phyloP scores from a whole-genome alignment of 805 yeast genomes.

The Sungouiozyma intestinalis region DNA sequence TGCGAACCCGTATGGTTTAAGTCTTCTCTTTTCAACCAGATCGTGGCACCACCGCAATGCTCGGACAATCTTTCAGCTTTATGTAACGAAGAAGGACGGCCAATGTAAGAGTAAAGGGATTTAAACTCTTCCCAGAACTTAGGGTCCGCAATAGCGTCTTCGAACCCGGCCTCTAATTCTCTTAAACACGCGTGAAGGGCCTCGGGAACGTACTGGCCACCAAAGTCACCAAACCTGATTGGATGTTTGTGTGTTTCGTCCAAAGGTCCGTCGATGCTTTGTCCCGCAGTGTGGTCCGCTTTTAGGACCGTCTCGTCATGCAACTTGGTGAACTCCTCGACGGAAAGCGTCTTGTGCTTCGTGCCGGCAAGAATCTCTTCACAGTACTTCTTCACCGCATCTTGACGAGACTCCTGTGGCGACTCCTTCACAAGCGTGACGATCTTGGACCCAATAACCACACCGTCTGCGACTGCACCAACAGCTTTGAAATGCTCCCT shows the following conservation, averaged over 20 bases:
- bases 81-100: constrained; percentile 91
- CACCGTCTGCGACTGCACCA: constrained; percentile 82
- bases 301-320: constrained; percentile 18
- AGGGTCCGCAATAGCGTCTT: constrained; percentile 80
- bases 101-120: constrained; percentile 80
- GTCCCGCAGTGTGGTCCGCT: constrained; percentile 12
- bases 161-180: constrained; percentile 83
- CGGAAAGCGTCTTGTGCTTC: constrained; percentile 25
- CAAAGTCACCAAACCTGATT: constrained; percentile 86
- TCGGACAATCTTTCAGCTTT: constrained; percentile 83
- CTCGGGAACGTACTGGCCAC: constrained; percentile 99
- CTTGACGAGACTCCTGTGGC: constrained; percentile 46
- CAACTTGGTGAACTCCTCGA: constrained; percentile 30
- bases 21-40: constrained; percentile 98
- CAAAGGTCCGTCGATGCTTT: constrained; percentile 27
- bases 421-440: constrained; percentile 62
- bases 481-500: constrained; percentile 80
- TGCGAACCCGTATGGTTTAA: constrained; percentile 84
- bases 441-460: constrained; percentile 87
- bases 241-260: constrained; percentile 57
- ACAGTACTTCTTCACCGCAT: constrained; percentile 56
- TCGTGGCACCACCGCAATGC: constrained; percentile 87
- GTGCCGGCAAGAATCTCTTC: constrained; percentile 57
- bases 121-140: constrained; percentile 87
- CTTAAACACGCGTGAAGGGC: constrained; percentile 82